These are phyloP conservation scores for Colletotrichum neosansevieriae DNA, from an alignment of 2,329 filamentous ascomycete genomes.

Conservation along the genomic window DNA sequence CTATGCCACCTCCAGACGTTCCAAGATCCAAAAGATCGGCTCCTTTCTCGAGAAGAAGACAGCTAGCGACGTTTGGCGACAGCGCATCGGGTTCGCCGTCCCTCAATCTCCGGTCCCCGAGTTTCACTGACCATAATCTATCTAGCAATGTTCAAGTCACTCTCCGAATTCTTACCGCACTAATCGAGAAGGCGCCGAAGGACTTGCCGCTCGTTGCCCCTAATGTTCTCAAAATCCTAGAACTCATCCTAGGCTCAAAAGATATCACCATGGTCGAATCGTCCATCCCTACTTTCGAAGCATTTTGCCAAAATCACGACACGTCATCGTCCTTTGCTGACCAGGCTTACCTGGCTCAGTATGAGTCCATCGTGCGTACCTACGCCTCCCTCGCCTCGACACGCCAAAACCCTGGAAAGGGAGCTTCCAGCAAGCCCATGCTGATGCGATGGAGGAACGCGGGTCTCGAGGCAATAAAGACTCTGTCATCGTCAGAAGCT, in stretches of 20 bases:
- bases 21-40: slow-evolving; percentile 96
- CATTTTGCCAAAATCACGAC: slow-evolving; percentile 91
- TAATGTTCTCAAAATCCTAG: slow-evolving; percentile 86
- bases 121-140: slow-evolving; percentile 4
- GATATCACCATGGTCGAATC: slow-evolving; percentile 95
- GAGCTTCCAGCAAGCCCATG: slow-evolving; percentile 75
- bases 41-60: slow-evolving; percentile 95
- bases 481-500: slow-evolving; percentile 82
- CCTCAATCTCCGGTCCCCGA: neutral
- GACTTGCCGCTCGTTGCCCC: slow-evolving; percentile 90
- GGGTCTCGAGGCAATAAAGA: slow-evolving; percentile 83
- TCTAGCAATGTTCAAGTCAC: slow-evolving; percentile 91
- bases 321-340: slow-evolving; percentile 87
- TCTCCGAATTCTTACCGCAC: slow-evolving; percentile 87
- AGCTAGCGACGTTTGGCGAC: slow-evolving; percentile 89
- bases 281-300: slow-evolving; percentile 86
- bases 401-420: slow-evolving; percentile 63
- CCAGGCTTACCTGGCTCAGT: slow-evolving; percentile 83
- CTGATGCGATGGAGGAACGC: slow-evolving; percentile 82
- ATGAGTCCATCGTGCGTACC: slow-evolving; percentile 81
- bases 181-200: slow-evolving; percentile 93
- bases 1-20: slow-evolving; percentile 93
- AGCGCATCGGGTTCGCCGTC: slow-evolving; percentile 79
- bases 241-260: slow-evolving; percentile 83
- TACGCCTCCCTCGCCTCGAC: slow-evolving; percentile 86